phyloP scores from a whole-genome alignment of 2,329 filamentous ascomycete species.

The Fusarium nygamai region DNA sequence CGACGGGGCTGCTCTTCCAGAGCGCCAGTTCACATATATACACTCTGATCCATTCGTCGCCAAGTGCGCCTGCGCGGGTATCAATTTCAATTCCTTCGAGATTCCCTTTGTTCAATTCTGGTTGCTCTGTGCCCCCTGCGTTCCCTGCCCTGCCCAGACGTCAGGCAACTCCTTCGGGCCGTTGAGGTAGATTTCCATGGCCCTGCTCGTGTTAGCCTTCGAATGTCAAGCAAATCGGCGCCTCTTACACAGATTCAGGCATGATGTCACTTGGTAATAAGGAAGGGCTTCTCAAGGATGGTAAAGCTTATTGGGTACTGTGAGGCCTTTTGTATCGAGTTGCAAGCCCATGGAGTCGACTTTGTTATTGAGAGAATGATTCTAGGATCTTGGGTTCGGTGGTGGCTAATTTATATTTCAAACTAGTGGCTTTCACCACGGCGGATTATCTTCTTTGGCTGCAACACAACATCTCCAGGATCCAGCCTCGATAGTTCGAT shows the following conservation, averaged over 20 bases:
- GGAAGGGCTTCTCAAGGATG: background rate
- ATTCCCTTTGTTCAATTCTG: background rate
- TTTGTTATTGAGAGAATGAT: background rate
- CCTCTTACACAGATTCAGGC: conserved; percentile 10
- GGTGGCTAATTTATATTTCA: conserved; percentile 28
- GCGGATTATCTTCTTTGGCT: conserved; percentile 5
- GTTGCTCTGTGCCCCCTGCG: background rate
- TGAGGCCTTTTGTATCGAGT: background rate
- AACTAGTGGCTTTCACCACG: background rate
- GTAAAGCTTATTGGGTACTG: background rate
- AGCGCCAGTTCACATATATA: background rate
- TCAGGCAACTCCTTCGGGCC: conserved; percentile 17
- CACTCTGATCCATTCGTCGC: conserved; percentile 15
- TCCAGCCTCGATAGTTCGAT: conserved; percentile 26
- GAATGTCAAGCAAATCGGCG: background rate
- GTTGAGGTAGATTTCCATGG: conserved; percentile 9
- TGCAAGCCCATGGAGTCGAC: background rate
- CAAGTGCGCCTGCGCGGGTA: conserved; percentile 34
- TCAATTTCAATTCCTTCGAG: conserved; percentile 5
- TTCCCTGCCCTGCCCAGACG: conserved; percentile 20
- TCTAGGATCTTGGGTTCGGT: background rate
- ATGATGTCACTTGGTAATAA: conserved; percentile 6
- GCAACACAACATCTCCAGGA: conserved; percentile 14
- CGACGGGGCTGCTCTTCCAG: background rate
- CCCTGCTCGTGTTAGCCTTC: conserved; percentile 10